Evolutionary conservation across 2,329 filamentous ascomycete species (phyloP), one percentile per base, ranked within the genome.

Genomic region (Metarhizium anisopliae): DNA sequence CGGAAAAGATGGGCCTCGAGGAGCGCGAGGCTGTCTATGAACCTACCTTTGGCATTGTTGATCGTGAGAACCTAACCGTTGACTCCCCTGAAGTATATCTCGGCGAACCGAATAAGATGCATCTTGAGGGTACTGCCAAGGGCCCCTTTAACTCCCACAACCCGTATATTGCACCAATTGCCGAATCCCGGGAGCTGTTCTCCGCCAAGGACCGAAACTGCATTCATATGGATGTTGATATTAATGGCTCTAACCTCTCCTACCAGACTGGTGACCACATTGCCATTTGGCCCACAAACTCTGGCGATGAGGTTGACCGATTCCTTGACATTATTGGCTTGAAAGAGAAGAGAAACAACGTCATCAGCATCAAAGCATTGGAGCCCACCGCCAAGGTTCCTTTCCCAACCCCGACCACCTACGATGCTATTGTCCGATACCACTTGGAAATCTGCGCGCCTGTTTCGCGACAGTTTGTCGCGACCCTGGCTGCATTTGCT

Each of bases 191-290:
- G 62, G 94, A 99, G 74, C 71, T 99, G 13, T 99, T 99, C 77
- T 86, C 80, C 52, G 86, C 89, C 72, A 90, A 91, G 72, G 89
- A 91, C 67, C 83, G 95, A 59, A 96, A 97, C 78, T 99, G 94
- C 69, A 78, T 99, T 62, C 95, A 99, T 73, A 85, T 97, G 82
- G 95, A 99, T 72, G 84, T 99, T 61, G 90, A 95, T 68, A 83
- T 99, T 64, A 87, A 86, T 66, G 89, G 84, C 63, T 96, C 92
- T 54, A 95, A 95, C 70, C 78, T 99, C 60, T 84, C 82, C 49
- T 99, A 99, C 77, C 90, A 95, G 65, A 99, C 94, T 53, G 94
- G 94, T 70, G 95, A 99, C 69, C 95, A 99, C 72, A 89, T 99
- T 67, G 94, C 94, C 47, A 76, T 99, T 65, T 99, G 95, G 95